phyloP scores from a whole-genome alignment of 78 protist species.

The Polysphondylium violaceum region DNA sequence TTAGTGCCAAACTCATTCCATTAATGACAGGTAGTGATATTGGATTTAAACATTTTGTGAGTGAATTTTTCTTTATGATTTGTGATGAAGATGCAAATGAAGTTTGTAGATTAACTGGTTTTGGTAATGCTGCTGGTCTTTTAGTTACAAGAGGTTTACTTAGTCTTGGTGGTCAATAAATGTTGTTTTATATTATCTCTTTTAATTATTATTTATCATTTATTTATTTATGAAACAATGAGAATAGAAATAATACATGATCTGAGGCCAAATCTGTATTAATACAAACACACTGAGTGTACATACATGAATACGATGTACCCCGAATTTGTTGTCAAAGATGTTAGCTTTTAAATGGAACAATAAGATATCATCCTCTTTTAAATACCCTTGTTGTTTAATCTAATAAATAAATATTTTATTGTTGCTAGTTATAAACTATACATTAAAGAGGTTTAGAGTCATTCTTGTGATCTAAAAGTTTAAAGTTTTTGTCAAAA shows the following conservation, averaged over 20 bases:
- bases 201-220: too few species aligned
- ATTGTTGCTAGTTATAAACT: too few species aligned
- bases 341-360: too few species aligned
- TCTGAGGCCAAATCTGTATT: not conserved
- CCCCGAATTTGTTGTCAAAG: too few species aligned
- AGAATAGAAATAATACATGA: too few species aligned
- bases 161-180: conserved; percentile 62
- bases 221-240: too few species aligned
- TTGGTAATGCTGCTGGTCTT: conserved; percentile 81
- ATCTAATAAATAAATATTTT: too few species aligned
- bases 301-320: too few species aligned
- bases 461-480: not conserved
- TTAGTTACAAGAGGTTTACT: conserved; percentile 64
- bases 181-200: not conserved
- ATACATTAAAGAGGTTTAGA: too few species aligned
- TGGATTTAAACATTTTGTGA: conserved; percentile 68
- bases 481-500: conserved; percentile 6
- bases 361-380: too few species aligned
- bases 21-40: conserved; percentile 67
- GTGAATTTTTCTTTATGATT: conserved; percentile 59
- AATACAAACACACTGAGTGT: too few species aligned
- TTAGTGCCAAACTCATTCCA: conserved; percentile 73
- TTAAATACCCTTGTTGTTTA: too few species aligned
- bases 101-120: conserved; percentile 75
- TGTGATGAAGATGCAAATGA: conserved; percentile 82